These are phyloP conservation scores for Vairimorpha necatrix DNA, from an alignment of 371 early-diverging fungal genomes.

Conservation along the genomic window DNA sequence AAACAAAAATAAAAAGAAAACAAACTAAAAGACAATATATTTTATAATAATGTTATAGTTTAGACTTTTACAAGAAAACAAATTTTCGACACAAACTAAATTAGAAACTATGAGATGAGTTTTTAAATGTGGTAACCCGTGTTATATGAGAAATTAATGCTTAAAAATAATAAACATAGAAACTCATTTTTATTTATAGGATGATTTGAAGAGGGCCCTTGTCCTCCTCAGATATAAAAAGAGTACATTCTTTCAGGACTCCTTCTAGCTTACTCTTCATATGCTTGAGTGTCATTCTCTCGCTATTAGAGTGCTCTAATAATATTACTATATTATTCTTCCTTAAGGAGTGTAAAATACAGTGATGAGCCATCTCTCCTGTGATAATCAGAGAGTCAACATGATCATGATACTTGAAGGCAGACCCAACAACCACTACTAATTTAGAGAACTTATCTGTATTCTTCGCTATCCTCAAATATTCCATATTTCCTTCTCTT, in stretches of 20 bases:
- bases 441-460: slow-evolving; percentile 40
- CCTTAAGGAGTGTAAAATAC: slow-evolving; percentile 72
- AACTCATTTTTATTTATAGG: too few relatives aligned
- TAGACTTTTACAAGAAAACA: too few relatives aligned
- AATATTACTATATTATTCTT: slow-evolving; percentile 75
- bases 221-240: slow-evolving; percentile 54
- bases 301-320: slow-evolving; percentile 82
- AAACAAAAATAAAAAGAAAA: too few relatives aligned
- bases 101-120: too few relatives aligned
- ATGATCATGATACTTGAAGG: slow-evolving; percentile 68
- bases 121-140: too few relatives aligned
- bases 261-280: slow-evolving; percentile 31
- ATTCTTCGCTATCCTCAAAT: slow-evolving; percentile 15
- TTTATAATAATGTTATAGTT: too few relatives aligned
- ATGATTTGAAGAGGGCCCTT: slow-evolving; percentile 55
- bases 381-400: slow-evolving; percentile 74
- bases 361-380: slow-evolving; percentile 89
- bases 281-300: slow-evolving; percentile 75
- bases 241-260: slow-evolving; percentile 28
- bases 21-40: too few relatives aligned
- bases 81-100: too few relatives aligned
- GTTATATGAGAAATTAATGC: too few relatives aligned
- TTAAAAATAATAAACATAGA: too few relatives aligned
- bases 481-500: slow-evolving; percentile 5
- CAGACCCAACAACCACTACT: slow-evolving; percentile 83